Evolutionary conservation across 2,329 filamentous ascomycete genomes (phyloP).

Genomic region (Penicillium janthinellum): DNA sequence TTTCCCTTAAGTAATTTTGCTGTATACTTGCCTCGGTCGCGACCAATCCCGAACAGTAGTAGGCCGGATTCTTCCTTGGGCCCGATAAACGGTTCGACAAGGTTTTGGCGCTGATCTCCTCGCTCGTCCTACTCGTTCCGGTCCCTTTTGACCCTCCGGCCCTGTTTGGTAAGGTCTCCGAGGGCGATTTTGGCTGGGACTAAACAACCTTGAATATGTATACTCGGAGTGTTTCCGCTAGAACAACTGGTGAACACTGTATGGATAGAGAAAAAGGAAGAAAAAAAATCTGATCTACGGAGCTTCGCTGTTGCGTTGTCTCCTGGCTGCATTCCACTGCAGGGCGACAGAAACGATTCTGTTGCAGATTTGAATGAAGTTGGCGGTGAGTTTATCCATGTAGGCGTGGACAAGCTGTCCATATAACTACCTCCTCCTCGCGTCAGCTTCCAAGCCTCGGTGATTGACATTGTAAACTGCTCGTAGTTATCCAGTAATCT

Average conservation of each 20-base stretch:
- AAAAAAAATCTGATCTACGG: background rate
- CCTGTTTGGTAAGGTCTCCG: constrained; percentile 5
- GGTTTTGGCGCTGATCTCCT: constrained; percentile 14
- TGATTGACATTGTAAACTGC: background rate
- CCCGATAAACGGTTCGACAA: constrained; percentile 22
- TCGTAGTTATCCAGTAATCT: too few species aligned
- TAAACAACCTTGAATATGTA: background rate
- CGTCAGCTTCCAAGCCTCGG: background rate
- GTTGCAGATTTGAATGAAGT: background rate
- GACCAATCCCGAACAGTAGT: background rate
- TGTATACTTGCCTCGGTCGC: background rate
- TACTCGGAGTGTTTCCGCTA: too few species aligned
- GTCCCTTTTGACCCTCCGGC: background rate
- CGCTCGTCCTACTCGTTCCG: constrained; percentile 10
- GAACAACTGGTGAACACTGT: background rate
- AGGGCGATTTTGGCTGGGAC: background rate
- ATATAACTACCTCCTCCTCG: constrained; percentile 6
- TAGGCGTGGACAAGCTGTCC: background rate
- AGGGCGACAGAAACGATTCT: background rate
- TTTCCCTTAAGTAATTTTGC: background rate
- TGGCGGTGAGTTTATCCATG: constrained; percentile 11
- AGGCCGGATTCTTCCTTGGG: constrained; percentile 8
- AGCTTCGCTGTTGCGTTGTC: background rate
- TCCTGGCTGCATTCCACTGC: constrained; percentile 10
- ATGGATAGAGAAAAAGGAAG: background rate